Percentiles rank a stretch among this genome's conserved stretches.
phyloP scores from a whole-genome alignment of 2,329 filamentous ascomycete species.

The Botrytis cinerea region DNA sequence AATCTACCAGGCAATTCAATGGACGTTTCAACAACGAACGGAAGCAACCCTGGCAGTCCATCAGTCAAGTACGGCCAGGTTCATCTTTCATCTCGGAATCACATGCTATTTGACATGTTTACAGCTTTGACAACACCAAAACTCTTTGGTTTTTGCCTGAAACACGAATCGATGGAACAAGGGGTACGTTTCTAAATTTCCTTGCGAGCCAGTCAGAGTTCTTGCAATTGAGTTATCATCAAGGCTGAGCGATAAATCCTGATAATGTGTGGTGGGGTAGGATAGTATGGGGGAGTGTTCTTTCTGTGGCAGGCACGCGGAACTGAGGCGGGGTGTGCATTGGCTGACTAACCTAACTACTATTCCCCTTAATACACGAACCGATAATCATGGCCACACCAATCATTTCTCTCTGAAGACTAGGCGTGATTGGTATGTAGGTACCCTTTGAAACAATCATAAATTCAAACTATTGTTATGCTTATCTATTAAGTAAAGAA shows the following conservation, averaged over 20 bases:
- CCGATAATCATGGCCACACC: neutral
- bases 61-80: neutral
- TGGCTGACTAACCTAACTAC: neutral
- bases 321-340: neutral
- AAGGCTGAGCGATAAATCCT: neutral
- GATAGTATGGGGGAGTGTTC: neutral
- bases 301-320: neutral
- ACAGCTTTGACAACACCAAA: conserved; percentile 3
- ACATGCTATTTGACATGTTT: conserved; percentile 6
- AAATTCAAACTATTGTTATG: neutral
- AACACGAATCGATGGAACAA: conserved; percentile 5
- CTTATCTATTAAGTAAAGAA: neutral
- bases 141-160: conserved; percentile 4
- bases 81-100: conserved; percentile 12
- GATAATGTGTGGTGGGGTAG: neutral
- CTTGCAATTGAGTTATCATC: neutral
- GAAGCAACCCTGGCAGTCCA: neutral
- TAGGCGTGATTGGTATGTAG: neutral
- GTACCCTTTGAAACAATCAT: neutral
- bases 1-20: neutral
- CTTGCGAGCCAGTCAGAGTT: conserved; percentile 6
- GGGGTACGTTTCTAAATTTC: neutral
- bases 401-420: neutral
- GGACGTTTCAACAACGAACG: neutral
- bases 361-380: neutral